Conservation (phyloP, 768 basidiomycete genomes). For the Obba rivulosa region DNA sequence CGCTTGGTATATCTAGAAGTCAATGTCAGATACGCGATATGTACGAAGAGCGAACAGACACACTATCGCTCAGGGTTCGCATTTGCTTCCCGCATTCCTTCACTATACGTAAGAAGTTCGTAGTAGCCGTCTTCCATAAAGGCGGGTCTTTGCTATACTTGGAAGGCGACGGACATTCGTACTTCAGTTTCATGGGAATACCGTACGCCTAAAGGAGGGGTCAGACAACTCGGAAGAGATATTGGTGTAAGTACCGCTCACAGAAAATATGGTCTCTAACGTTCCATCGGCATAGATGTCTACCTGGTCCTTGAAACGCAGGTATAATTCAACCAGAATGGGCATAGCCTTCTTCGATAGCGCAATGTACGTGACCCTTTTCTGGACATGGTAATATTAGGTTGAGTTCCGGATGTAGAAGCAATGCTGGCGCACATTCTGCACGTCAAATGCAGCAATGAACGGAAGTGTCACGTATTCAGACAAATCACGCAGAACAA, state of each 20-base stretch:
- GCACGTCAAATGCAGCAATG: constrained; percentile 67
- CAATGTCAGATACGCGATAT: background rate
- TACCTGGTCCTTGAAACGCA: constrained; percentile 51
- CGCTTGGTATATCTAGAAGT: constrained; percentile 44
- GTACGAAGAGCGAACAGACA: constrained; percentile 8
- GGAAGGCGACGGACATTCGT: constrained; percentile 87
- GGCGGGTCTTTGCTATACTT: constrained; percentile 84
- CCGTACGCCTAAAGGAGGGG: constrained; percentile 39
- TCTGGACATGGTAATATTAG: constrained; percentile 31
- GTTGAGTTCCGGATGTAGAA: constrained; percentile 33
- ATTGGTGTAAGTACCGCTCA: constrained; percentile 27
- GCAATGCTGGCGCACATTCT: constrained; percentile 10
- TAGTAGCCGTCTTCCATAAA: constrained; percentile 94
- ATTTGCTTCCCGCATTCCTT: constrained; percentile 58
- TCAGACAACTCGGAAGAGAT: background rate
- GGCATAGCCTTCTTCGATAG: constrained; percentile 89
- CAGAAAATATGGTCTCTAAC: constrained; percentile 75
- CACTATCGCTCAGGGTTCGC: constrained; percentile 45
- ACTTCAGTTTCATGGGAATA: constrained; percentile 90
- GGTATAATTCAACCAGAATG: constrained; percentile 70
- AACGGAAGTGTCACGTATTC: constrained; percentile 88
- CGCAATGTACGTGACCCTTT: constrained; percentile 83
- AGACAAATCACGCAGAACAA: constrained; percentile 78
- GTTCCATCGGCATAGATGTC: constrained; percentile 80
- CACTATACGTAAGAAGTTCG: constrained; percentile 67